These are phyloP conservation scores for Vitis hybrid DNA, from an alignment of 177 flowering plant genomes.

Conservation along the genomic window DNA sequence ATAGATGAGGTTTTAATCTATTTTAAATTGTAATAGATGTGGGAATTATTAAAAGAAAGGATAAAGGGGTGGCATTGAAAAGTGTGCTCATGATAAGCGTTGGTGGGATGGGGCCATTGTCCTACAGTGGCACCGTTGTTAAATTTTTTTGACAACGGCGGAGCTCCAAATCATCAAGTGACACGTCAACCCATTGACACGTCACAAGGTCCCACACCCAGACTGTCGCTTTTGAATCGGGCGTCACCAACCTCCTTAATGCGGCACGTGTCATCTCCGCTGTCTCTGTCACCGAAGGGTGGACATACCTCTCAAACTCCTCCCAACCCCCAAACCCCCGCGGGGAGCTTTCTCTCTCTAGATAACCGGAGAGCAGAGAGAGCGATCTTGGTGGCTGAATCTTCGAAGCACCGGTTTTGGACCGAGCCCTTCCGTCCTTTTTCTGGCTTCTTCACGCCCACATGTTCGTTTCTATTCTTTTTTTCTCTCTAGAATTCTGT, in stretches of 20 bases:
- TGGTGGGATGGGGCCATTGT: no score
- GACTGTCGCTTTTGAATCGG: constrained; percentile 2
- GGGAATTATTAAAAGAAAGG: no score
- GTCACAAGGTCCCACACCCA: constrained; percentile 1
- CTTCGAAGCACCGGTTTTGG: constrained; percentile 1
- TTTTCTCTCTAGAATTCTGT: background rate
- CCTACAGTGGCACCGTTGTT: no score
- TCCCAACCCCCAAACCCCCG: background rate
- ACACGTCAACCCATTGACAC: constrained; percentile 1
- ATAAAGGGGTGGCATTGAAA: no score
- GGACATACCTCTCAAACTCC: background rate
- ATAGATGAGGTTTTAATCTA: no score
- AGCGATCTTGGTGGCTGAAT: constrained; percentile 1
- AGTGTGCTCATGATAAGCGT: no score
- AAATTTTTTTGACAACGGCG: no score
- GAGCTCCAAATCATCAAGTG: no score
- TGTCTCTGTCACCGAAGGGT: background rate
- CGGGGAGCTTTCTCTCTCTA: background rate
- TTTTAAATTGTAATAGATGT: no score
- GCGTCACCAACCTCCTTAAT: background rate
- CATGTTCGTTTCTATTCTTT: constrained; percentile 1
- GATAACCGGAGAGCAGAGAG: background rate
- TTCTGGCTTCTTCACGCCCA: background rate
- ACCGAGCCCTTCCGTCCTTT: constrained; percentile 7
- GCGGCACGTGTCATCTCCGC: constrained; percentile 10